Percentiles rank a stretch among this genome's conserved stretches.
These are phyloP conservation scores for Xeromyces bisporus DNA, from an alignment of 495 filamentous ascomycete genomes.

Conservation along the genomic window DNA sequence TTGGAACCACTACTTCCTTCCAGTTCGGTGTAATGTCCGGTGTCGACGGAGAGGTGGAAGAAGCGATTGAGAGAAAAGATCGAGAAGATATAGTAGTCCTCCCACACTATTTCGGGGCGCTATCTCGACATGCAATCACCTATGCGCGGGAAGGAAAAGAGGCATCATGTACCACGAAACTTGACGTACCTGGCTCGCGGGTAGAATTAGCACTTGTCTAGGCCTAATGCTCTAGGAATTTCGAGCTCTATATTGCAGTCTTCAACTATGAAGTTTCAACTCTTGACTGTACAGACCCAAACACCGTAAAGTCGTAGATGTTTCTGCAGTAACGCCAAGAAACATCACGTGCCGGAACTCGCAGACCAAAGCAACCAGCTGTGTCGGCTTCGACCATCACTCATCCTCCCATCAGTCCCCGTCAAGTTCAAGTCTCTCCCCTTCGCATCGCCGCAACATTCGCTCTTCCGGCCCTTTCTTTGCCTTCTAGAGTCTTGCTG, in stretches of 20 bases:
- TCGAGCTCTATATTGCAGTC: too few relatives aligned
- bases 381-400: conserved; percentile 27
- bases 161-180: conserved; percentile 16
- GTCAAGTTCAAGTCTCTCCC: not conserved
- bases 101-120: conserved; percentile 27
- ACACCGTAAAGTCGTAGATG: too few relatives aligned
- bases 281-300: conserved; percentile 1
- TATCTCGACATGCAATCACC: conserved; percentile 34
- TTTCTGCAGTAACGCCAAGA: conserved; percentile 18
- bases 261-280: too few relatives aligned
- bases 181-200: conserved; percentile 25
- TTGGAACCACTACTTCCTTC: conserved; percentile 9
- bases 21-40: conserved; percentile 19
- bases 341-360: conserved; percentile 12
- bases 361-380: conserved; percentile 18
- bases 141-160: conserved; percentile 14
- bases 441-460: conserved; percentile 15
- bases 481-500: conserved; percentile 6
- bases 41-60: conserved; percentile 6
- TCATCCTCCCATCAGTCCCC: conserved; percentile 17
- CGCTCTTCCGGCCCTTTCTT: conserved; percentile 12
- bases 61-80: conserved; percentile 1
- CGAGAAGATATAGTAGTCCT: conserved; percentile 11
- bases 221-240: too few relatives aligned
- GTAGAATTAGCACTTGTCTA: conserved; percentile 11